A percentile compares a stretch with the other conserved stretches of the same genome.
These are phyloP conservation scores for Logfia minima DNA, from an alignment of 129 eudicot genomes.

Conservation along the genomic window DNA sequence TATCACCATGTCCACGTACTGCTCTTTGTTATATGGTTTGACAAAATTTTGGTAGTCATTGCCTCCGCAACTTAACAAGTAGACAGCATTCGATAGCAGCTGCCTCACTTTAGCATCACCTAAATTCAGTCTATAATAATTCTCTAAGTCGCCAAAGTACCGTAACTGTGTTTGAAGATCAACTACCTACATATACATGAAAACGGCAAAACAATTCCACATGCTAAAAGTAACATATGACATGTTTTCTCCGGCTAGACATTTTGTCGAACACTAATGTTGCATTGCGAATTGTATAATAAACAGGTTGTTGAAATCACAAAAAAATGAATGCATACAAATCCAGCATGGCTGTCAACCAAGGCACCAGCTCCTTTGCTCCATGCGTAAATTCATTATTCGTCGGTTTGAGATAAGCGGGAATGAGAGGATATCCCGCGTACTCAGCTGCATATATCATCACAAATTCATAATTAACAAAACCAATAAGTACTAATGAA, in stretches of 20 bases:
- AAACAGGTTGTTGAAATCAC: background rate
- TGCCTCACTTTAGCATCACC: slow-evolving; percentile 25
- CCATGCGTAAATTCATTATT: slow-evolving; percentile 29
- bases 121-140: slow-evolving; percentile 20
- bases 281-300: too few species aligned
- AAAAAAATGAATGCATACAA: slow-evolving; percentile 30
- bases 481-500: background rate
- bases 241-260: background rate
- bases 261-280: slow-evolving; percentile 12
- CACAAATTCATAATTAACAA: background rate
- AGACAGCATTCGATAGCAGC: slow-evolving; percentile 41
- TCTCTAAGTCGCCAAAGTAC: slow-evolving; percentile 37
- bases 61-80: slow-evolving; percentile 55
- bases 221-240: background rate
- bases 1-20: slow-evolving; percentile 44
- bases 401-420: slow-evolving; percentile 40
- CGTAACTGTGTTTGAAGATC: slow-evolving; percentile 47
- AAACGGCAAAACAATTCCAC: background rate
- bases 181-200: slow-evolving; percentile 39
- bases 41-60: slow-evolving; percentile 48
- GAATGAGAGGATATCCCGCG: slow-evolving; percentile 53
- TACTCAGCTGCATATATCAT: slow-evolving; percentile 43
- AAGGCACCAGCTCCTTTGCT: slow-evolving; percentile 63
- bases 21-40: slow-evolving; percentile 17
- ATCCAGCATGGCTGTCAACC: slow-evolving; percentile 45